These are phyloP conservation scores for Cymbidium sinense DNA, from an alignment of 106 monocot species.

Conservation along the genomic window DNA sequence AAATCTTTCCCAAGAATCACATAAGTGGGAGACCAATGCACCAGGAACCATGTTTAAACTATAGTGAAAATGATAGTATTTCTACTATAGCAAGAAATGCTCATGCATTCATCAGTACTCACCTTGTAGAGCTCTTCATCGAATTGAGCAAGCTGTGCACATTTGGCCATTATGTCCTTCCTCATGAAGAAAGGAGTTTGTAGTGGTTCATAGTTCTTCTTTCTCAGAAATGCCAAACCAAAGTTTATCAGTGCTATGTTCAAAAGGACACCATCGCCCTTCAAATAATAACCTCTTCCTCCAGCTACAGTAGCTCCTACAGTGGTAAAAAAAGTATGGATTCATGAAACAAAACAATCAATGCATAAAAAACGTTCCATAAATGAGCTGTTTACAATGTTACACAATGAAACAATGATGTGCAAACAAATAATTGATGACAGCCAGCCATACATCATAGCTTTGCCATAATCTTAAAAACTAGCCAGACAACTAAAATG, in stretches of 20 bases:
- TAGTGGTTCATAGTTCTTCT: slow-evolving; percentile 57
- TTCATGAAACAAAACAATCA: not conserved
- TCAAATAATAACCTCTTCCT: slow-evolving; percentile 93
- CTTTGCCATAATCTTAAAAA: no score
- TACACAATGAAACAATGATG: no score
- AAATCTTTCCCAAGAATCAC: not conserved
- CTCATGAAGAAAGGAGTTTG: slow-evolving; percentile 99
- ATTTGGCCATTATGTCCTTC: slow-evolving; percentile 93
- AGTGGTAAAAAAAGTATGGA: not conserved
- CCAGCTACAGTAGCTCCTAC: slow-evolving; percentile 88
- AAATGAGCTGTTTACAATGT: not conserved
- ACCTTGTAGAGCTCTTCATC: slow-evolving; percentile 99
- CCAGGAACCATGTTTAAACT: not conserved
- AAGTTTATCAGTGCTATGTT: slow-evolving; percentile 81
- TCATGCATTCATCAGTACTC: not conserved
- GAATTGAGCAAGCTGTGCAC: slow-evolving; percentile 94
- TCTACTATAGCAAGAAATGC: not conserved
- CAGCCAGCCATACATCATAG: no score
- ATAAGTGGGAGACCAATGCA: not conserved
- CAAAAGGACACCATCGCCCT: slow-evolving; percentile 68
- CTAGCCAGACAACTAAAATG: no score
- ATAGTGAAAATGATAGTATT: not conserved
- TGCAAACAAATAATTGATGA: no score
- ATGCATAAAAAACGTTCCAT: not conserved
- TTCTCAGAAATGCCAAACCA: slow-evolving; percentile 61